Conservation (phyloP, 768 basidiomycete genomes). For the Suillus spraguei region DNA sequence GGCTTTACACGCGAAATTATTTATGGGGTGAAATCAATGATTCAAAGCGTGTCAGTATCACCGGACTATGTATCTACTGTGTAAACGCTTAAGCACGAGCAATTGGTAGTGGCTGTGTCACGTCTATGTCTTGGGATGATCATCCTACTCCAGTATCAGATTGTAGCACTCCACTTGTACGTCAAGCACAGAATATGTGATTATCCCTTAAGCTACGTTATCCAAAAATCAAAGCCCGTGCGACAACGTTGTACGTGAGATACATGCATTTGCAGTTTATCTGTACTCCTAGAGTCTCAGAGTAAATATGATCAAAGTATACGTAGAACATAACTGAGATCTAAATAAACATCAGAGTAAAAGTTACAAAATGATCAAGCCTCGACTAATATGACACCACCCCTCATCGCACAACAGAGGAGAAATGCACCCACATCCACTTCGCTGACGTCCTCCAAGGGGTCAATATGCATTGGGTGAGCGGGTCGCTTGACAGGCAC, state of each 20-base stretch:
- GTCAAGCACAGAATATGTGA: too few relatives aligned
- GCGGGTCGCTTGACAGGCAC: constrained; percentile 9
- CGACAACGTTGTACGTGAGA: background rate
- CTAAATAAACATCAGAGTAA: background rate
- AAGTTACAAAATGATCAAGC: background rate
- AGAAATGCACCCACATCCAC: background rate
- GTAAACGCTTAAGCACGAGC: too few relatives aligned
- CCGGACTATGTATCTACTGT: too few relatives aligned
- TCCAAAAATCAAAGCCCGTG: too few relatives aligned
- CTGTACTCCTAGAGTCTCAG: background rate
- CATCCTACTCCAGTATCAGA: too few relatives aligned
- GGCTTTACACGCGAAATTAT: too few relatives aligned
- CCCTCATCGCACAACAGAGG: background rate
- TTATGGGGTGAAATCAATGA: too few relatives aligned
- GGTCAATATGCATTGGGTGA: constrained; percentile 37
- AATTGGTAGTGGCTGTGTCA: too few relatives aligned
- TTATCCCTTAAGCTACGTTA: too few relatives aligned
- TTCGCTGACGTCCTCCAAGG: constrained; percentile 36
- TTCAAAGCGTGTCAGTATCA: too few relatives aligned
- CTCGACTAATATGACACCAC: background rate
- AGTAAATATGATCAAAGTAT: background rate
- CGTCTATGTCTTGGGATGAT: too few relatives aligned
- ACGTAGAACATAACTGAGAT: background rate
- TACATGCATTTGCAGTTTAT: background rate
- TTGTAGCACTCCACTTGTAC: too few relatives aligned